These are phyloP conservation scores for Cladophialophora exuberans DNA, from an alignment of 2,329 filamentous ascomycete species.

Conservation along the genomic window DNA sequence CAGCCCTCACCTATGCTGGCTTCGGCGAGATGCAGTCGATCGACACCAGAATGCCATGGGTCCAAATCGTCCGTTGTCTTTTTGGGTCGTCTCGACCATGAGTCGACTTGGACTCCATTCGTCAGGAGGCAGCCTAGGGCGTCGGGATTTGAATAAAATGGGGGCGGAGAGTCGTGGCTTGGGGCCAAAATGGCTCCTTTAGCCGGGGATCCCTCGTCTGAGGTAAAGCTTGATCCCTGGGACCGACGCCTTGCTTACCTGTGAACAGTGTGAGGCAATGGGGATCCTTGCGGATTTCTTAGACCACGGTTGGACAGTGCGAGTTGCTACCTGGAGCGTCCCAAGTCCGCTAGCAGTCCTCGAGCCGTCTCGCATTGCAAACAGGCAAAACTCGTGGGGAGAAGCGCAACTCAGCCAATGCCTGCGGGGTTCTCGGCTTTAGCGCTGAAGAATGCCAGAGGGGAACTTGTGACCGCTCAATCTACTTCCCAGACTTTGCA, in stretches of 20 bases:
- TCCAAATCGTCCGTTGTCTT: too few species aligned
- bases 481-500: background rate
- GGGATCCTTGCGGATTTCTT: background rate
- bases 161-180: too few species aligned
- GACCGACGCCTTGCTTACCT: background rate
- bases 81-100: too few species aligned
- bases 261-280: background rate
- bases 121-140: too few species aligned
- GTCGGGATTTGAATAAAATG: too few species aligned
- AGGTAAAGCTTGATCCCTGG: background rate
- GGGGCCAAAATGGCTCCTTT: background rate
- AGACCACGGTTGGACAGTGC: background rate
- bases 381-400: background rate
- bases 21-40: too few species aligned
- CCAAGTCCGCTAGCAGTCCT: background rate
- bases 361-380: background rate
- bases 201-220: background rate
- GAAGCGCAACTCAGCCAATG: background rate
- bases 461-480: background rate
- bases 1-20: too few species aligned
- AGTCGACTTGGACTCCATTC: too few species aligned
- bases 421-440: background rate
- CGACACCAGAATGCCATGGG: too few species aligned
- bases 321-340: background rate
- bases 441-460: background rate